A percentile compares a stretch with the other conserved stretches of the same genome.
Evolutionary conservation across 495 filamentous ascomycete genomes (phyloP).

Genomic region (Lasiosphaeria miniovina): DNA sequence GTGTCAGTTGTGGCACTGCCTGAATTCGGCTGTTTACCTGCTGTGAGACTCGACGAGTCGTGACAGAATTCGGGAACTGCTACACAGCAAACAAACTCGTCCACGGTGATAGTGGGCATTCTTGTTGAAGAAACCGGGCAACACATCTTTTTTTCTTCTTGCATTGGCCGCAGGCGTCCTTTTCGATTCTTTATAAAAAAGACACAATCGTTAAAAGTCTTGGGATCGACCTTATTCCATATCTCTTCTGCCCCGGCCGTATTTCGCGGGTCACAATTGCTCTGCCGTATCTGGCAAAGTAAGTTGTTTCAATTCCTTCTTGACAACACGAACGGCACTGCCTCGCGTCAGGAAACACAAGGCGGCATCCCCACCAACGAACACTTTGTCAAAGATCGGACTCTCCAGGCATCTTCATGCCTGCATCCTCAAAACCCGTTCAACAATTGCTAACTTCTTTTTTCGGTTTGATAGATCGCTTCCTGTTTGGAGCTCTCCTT

Average conservation of each 20-base stretch:
- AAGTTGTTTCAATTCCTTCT: background rate
- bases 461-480: background rate
- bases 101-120: constrained; percentile 53
- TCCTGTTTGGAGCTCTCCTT: constrained; percentile 10
- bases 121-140: constrained; percentile 36
- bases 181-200: constrained; percentile 36
- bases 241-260: background rate
- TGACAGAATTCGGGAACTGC: constrained; percentile 25
- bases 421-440: background rate
- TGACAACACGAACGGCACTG: background rate
- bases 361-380: background rate
- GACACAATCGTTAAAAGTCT: constrained; percentile 35
- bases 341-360: background rate
- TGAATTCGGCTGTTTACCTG: constrained; percentile 18
- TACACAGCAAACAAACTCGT: constrained; percentile 23
- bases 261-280: background rate
- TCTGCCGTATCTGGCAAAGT: constrained; percentile 1
- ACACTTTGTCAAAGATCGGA: background rate
- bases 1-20: constrained; percentile 33
- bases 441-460: background rate
- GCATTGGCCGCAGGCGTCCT: constrained; percentile 55
- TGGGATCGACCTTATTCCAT: background rate
- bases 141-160: constrained; percentile 11
- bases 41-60: constrained; percentile 19
- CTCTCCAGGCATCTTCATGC: background rate